phyloP scores from a whole-genome alignment of 2,329 filamentous ascomycete species.

The Calonectria montana region DNA sequence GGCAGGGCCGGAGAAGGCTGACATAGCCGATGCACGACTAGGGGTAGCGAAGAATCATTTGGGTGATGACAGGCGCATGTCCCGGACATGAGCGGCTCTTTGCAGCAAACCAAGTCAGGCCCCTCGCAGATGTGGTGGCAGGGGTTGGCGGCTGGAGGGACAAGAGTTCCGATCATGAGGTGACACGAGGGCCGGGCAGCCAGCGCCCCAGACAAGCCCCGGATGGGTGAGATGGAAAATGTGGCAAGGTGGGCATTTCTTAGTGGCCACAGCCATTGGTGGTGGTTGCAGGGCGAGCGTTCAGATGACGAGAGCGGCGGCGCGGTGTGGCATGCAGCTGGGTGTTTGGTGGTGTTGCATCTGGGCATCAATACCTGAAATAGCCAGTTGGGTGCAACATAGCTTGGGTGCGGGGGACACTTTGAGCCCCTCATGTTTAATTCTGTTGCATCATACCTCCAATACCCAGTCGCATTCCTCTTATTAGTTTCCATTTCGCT shows the following conservation, averaged over 20 bases:
- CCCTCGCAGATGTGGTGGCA: constrained; percentile 17
- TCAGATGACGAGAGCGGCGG: constrained; percentile 43
- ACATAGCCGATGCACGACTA: constrained; percentile 9
- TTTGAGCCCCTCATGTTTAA: constrained; percentile 17
- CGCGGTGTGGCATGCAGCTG: constrained; percentile 29
- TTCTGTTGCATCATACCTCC: constrained; percentile 17
- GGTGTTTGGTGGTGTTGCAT: constrained; percentile 32
- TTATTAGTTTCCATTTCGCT: not conserved
- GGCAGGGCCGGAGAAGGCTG: constrained; percentile 19
- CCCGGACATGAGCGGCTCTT: constrained; percentile 27
- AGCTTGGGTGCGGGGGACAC: not conserved
- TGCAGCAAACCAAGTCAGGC: constrained; percentile 15
- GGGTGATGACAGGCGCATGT: constrained; percentile 13
- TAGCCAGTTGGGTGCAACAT: constrained; percentile 4
- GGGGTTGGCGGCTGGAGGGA: constrained; percentile 21
- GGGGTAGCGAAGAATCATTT: constrained; percentile 13
- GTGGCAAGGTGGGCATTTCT: constrained; percentile 25
- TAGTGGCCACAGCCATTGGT: constrained; percentile 27
- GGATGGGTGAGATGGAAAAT: constrained; percentile 17
- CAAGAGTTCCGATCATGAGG: constrained; percentile 26
- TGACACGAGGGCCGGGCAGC: constrained; percentile 27
- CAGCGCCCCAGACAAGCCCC: constrained; percentile 17
- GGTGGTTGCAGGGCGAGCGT: constrained; percentile 35
- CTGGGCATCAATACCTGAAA: constrained; percentile 24
- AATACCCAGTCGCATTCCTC: constrained; percentile 10